Evolutionary conservation across 495 filamentous ascomycete genomes (phyloP).

Genomic region (Talaromyces stipitatus): DNA sequence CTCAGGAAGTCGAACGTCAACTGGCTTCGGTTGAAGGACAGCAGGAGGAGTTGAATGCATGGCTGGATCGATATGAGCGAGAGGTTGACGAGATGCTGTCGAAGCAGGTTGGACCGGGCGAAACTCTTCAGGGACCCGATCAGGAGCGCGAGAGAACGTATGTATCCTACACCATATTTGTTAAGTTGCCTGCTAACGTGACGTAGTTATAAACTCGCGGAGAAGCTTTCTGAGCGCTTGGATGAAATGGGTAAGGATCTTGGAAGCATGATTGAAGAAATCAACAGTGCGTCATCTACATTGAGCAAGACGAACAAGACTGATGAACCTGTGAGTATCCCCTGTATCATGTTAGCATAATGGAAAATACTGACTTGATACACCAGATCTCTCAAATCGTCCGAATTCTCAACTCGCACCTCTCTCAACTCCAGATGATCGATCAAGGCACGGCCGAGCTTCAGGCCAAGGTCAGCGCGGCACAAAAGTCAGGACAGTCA

Average conservation of each 20-base stretch:
- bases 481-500: conserved; percentile 65
- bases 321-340: conserved; percentile 77
- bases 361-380: conserved; percentile 7
- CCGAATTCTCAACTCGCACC: conserved; percentile 84
- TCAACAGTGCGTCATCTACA: conserved; percentile 76
- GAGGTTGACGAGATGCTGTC: conserved; percentile 82
- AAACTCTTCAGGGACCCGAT: conserved; percentile 75
- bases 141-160: conserved; percentile 88
- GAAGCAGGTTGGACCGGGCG: conserved; percentile 58
- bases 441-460: conserved; percentile 76
- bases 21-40: conserved; percentile 79
- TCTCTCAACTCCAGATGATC: conserved; percentile 82
- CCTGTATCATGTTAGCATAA: background rate
- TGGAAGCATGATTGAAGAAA: conserved; percentile 92
- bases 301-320: conserved; percentile 81
- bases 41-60: conserved; percentile 77
- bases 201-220: conserved; percentile 73
- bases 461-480: conserved; percentile 66
- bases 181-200: conserved; percentile 7
- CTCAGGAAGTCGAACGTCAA: conserved; percentile 85
- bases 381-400: conserved; percentile 90
- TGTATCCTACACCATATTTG: conserved; percentile 13
- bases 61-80: conserved; percentile 81
- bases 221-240: conserved; percentile 78
- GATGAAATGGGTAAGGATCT: conserved; percentile 90